phyloP scores from a whole-genome alignment of 352 stramenopile species.

The Elongisporangium anandrum region DNA sequence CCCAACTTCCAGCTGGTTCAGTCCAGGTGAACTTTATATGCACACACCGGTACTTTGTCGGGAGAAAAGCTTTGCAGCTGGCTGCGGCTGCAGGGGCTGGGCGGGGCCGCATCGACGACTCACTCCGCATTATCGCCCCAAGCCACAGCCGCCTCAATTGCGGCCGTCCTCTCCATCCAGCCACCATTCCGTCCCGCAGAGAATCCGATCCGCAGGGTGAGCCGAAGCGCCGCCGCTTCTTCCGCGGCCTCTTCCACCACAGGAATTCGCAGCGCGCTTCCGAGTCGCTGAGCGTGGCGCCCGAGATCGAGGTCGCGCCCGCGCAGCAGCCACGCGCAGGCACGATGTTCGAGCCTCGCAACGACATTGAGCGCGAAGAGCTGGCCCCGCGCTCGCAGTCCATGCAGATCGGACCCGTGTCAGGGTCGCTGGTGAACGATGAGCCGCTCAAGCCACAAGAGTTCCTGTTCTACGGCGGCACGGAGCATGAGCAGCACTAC shows the following conservation, averaged over 20 bases:
- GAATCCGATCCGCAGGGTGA: not conserved
- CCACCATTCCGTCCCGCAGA: not conserved
- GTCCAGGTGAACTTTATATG: not conserved
- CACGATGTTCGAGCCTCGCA: not conserved
- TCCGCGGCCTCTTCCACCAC: not conserved
- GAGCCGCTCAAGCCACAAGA: constrained; percentile 17
- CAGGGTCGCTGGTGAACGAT: not conserved
- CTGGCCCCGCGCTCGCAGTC: not conserved
- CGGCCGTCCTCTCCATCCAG: not conserved
- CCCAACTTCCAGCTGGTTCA: not conserved
- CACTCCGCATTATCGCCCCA: not conserved
- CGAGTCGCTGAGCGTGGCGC: not conserved
- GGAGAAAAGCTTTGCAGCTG: not conserved
- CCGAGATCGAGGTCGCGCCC: not conserved
- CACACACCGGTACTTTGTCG: not conserved
- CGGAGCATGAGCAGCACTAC: constrained; percentile 42
- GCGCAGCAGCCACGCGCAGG: not conserved
- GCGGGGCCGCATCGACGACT: not conserved
- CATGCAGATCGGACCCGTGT: not conserved
- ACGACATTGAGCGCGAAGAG: not conserved
- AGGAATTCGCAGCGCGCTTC: not conserved
- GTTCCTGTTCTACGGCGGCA: constrained; percentile 67
- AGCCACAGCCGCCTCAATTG: not conserved
- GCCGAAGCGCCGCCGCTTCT: not conserved
- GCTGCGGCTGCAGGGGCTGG: constrained; percentile 1